phyloP scores from a whole-genome alignment of 805 yeast genomes.

The Blastobotrys robertii region DNA sequence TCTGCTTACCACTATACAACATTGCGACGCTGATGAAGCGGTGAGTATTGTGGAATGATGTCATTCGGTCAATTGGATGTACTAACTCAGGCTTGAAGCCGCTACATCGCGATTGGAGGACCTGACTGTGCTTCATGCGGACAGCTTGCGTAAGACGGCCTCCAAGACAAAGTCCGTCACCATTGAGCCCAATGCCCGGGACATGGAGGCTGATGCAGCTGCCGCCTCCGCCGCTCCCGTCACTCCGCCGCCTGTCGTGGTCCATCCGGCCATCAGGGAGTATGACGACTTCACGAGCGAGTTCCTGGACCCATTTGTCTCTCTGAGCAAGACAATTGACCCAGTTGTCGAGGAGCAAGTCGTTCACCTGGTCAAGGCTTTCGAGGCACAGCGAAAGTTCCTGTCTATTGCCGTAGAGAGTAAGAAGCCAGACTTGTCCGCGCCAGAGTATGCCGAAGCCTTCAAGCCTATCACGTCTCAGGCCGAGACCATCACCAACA shows the following conservation, averaged over 20 bases:
- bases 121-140: constrained; percentile 69
- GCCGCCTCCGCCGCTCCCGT: constrained; percentile 1
- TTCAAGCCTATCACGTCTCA: constrained; percentile 58
- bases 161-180: constrained; percentile 6
- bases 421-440: constrained; percentile 41
- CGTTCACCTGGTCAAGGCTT: constrained; percentile 33
- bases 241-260: constrained; percentile 1
- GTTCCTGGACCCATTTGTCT: constrained; percentile 51
- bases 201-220: constrained; percentile 13
- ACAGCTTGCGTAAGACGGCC: constrained; percentile 28
- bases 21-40: constrained; percentile 69
- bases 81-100: constrained; percentile 59
- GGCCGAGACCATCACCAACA: constrained; percentile 45
- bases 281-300: constrained; percentile 47
- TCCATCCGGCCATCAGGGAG: constrained; percentile 22
- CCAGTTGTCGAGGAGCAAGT: constrained; percentile 44
- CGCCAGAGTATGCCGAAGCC: constrained; percentile 37
- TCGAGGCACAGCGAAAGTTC: constrained; percentile 49
- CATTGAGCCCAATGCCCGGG: constrained; percentile 6
- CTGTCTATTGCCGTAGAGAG: constrained; percentile 50
- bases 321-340: constrained; percentile 44
- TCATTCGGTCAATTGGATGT: constrained; percentile 4
- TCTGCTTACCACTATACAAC: constrained; percentile 61
- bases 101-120: constrained; percentile 91
- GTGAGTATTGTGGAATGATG: constrained; percentile 27